phyloP scores from a whole-genome alignment of 1,284 basidiomycete genomes.

The Anthracocystis panici-leucophaei region DNA sequence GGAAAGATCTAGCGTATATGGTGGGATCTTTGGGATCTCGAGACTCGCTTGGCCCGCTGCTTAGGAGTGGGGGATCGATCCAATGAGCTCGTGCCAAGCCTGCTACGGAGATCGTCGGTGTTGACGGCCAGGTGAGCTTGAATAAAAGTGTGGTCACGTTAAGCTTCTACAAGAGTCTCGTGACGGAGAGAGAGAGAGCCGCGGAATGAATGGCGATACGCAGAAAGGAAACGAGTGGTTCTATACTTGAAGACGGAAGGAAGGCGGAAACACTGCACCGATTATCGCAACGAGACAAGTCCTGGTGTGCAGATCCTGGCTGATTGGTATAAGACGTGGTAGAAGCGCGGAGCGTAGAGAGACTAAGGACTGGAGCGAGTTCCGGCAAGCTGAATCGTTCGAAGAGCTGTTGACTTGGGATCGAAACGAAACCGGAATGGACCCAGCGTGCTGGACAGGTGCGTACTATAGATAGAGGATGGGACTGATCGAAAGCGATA shows the following conservation, averaged over 20 bases:
- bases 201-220: slow-evolving; percentile 2
- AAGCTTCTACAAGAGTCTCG: not conserved
- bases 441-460: slow-evolving; percentile 1
- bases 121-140: not conserved
- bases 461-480: not conserved
- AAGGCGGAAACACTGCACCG: not conserved
- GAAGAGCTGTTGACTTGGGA: not conserved
- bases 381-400: not conserved
- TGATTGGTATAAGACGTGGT: slow-evolving; percentile 2
- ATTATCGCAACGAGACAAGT: slow-evolving; percentile 5
- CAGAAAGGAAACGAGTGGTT: not conserved
- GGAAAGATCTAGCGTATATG: slow-evolving; percentile 26
- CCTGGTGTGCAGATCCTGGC: slow-evolving; percentile 11
- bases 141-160: not conserved
- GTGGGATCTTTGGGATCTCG: slow-evolving; percentile 13
- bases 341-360: not conserved
- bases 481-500: not conserved
- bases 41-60: slow-evolving; percentile 9
- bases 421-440: not conserved
- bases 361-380: not conserved
- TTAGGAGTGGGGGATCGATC: not conserved
- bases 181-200: not conserved
- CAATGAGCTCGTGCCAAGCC: slow-evolving; percentile 22
- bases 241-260: not conserved
- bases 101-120: slow-evolving; percentile 24